A percentile compares a stretch with the other conserved stretches of the same genome.
Evolutionary conservation across 202 grass and related monocot genomes (phyloP).

Genomic region (Setaria viridis): DNA sequence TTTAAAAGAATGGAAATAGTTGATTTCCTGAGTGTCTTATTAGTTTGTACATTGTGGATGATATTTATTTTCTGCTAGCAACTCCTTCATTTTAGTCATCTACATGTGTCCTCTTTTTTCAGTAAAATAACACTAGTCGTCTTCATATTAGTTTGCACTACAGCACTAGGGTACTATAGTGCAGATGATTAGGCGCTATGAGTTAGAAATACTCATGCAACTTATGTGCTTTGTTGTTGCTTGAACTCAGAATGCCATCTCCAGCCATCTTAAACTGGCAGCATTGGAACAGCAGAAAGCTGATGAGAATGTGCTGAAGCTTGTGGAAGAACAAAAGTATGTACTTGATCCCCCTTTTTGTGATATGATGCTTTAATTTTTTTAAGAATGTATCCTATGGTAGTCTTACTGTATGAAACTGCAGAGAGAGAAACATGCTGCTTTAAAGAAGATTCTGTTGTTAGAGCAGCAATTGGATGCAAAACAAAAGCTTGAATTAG

Average conservation of each 20-base stretch:
- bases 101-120: not conserved
- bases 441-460: constrained; percentile 52
- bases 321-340: constrained; percentile 84
- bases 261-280: constrained; percentile 79
- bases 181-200: not conserved
- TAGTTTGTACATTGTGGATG: constrained; percentile 1
- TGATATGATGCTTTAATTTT: constrained; percentile 18
- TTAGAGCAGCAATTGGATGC: constrained; percentile 59
- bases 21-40: not conserved
- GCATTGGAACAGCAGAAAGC: constrained; percentile 84
- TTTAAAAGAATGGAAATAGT: not conserved
- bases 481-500: constrained; percentile 62
- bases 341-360: not conserved
- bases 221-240: constrained; percentile 23
- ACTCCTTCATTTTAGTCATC: constrained; percentile 13
- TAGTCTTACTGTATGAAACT: constrained; percentile 37
- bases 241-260: constrained; percentile 76
- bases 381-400: not conserved
- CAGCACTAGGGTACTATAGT: constrained; percentile 12
- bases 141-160: not conserved
- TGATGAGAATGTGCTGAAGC: constrained; percentile 79
- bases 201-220: constrained; percentile 13
- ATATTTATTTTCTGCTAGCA: constrained; percentile 38
- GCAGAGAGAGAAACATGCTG: constrained; percentile 56
- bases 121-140: not conserved